Evolutionary conservation across 2,329 filamentous ascomycete species (phyloP), one percentile per base, ranked within the genome.

Genomic region (Plectosphaerella plurivora): DNA sequence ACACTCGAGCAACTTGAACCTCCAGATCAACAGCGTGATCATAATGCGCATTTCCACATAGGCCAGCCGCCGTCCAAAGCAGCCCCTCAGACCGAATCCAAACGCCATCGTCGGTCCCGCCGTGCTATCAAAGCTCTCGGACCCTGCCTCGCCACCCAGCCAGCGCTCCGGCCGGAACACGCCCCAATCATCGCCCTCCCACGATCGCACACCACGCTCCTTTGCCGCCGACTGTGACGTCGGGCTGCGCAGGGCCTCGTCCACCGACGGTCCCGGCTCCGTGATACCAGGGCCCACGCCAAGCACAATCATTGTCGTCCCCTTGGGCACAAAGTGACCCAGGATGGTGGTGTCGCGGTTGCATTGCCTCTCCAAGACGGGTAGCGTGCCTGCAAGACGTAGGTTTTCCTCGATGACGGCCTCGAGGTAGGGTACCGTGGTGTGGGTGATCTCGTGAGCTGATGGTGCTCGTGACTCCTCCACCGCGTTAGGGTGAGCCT

Each of bases 141-240:
- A 49, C 12, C 57, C 57, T 10, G 55, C 47, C 4, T 37, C 49
- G 52, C 47, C 35, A 3, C 61, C 45, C 22, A 73, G 61, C 70
- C 70, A 74, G 9, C 71, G 59, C 55, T 73, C 69, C 1, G 71
- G 71, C 42, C 58, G 59, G 57, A 70, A 73, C 9, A 53, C 54
- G 1, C 47, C 57, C 4, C 68, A 55, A 36, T 68, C 64, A 6
- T 59, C 58, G 57, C 62, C n/a, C 7, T 65, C 65, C 67, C 68
- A 73, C 1, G 49, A 47, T 1, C 63, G 63, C 2, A 62, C 59
- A 6, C 61, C 55, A 10, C 54, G 55, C 55, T 15, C 59, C 44
- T 59, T 63, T 51, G 58, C 59, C 18, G 55, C 50, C 33, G 33
- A 16, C 12, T 57, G 56, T n/a, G 60, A 62, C 4, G 57, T 59